These are phyloP conservation scores for Xylaria sp. DNA, from an alignment of 2,329 filamentous ascomycete species.

Conservation along the genomic window DNA sequence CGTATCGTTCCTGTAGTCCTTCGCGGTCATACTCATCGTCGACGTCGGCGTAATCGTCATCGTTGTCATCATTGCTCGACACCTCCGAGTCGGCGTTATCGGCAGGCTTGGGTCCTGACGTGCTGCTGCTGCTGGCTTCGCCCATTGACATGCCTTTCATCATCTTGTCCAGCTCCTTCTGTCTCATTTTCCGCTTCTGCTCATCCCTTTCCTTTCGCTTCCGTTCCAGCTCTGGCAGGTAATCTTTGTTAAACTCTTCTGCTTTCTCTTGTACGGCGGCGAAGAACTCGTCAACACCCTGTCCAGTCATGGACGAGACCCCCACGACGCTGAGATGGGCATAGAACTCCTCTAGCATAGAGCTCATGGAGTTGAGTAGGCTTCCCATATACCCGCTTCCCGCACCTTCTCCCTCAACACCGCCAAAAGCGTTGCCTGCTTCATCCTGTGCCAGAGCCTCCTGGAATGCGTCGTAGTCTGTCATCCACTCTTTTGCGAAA, in stretches of 20 bases:
- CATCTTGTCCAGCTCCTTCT: constrained; percentile 88
- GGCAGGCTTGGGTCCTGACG: constrained; percentile 40
- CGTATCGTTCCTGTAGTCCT: constrained; percentile 79
- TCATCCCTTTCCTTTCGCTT: constrained; percentile 80
- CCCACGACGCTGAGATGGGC: constrained; percentile 91
- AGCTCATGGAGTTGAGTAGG: constrained; percentile 95
- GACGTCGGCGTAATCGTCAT: constrained; percentile 67
- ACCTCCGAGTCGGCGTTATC: constrained; percentile 62
- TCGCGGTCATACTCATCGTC: constrained; percentile 71
- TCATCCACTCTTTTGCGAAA: constrained; percentile 99
- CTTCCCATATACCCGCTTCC: constrained; percentile 97
- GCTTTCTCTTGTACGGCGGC: constrained; percentile 87
- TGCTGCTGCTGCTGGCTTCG: constrained; percentile 40
- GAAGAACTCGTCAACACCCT: constrained; percentile 94
- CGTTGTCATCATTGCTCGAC: constrained; percentile 61
- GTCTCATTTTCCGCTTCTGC: constrained; percentile 75
- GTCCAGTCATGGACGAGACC: constrained; percentile 91
- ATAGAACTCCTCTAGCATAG: constrained; percentile 98
- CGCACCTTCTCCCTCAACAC: constrained; percentile 74
- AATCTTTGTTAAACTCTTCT: constrained; percentile 88
- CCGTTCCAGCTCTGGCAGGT: constrained; percentile 89
- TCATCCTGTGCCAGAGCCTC: constrained; percentile 84
- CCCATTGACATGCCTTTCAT: constrained; percentile 87
- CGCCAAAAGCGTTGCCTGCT: constrained; percentile 78
- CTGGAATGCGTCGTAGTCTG: constrained; percentile 96